Base-by-base conservation (phyloP, 2,329 filamentous ascomycete genomes). In the Colletotrichum graminicola region DNA sequence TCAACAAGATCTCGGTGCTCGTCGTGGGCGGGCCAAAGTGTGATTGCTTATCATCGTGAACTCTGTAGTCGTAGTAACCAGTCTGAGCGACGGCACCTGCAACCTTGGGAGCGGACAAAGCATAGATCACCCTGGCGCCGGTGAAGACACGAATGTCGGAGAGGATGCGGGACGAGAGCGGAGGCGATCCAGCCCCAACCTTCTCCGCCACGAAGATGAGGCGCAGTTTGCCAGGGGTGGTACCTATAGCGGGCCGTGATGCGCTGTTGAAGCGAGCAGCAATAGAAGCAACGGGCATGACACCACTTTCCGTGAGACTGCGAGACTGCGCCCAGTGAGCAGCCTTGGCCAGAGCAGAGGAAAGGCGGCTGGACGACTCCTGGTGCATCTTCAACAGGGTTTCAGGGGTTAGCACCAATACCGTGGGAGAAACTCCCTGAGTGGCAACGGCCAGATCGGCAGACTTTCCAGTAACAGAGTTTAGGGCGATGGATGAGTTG, bases 1-100 rank as follows among this genome's bases (percentile, higher is more conserved):
- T 88, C 72, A 97, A 79, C 77, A 93, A 88, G 49, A 98, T 80
- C 83, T 98, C 95, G 1, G 95, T 88, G 75, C 90, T 92, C 74
- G 92, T 93, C 51, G 96, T 78, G 2, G 95, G 95, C 12, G 92
- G 86, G 3, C 96, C 96, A 77, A 98, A 97, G 80, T 97, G 94
- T 14, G 85, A 84, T 66, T 80, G 83, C 71, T 78, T 79, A 14
- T 80, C 81, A 66, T 75, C 74, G 47, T 81, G 83, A 73, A 87
- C 86, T 75, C 95, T 86, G 80, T 98, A 98, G 79, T 98, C 95
- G 78, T 93, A 97, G 49, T 95, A 87, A 73, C 93, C 91, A 10
- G 93, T 97, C 82, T 98, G 95, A 1, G 92, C 86, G n/a, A 97
- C 89, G 0, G 95, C 92, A 47, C 96, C 96, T 2, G 95, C 95